Evolutionary conservation across 1,139 yeast genomes (phyloP).

Genomic region (Candida tunisiensis): DNA sequence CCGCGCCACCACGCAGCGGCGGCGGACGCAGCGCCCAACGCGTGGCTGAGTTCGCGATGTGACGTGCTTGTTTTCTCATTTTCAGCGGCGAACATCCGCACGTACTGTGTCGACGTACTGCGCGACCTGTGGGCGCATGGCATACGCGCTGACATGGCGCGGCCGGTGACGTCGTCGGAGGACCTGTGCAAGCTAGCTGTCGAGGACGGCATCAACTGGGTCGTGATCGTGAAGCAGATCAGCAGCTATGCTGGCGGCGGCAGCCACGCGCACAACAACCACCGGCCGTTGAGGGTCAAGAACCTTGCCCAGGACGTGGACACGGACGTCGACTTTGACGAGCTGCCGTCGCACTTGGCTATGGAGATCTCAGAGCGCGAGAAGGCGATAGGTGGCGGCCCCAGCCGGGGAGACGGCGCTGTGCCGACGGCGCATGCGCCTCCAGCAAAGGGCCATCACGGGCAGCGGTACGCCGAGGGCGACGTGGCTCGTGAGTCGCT

Average conservation of each 20-base stretch:
- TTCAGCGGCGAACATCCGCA: conserved; percentile 26
- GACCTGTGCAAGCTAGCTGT: conserved; percentile 51
- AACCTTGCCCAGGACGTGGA: conserved; percentile 45
- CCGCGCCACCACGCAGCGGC: conserved; percentile 11
- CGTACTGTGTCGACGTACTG: conserved; percentile 46
- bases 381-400: conserved; percentile 1
- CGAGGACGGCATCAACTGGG: conserved; percentile 56
- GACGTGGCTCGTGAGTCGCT: conserved; percentile 1
- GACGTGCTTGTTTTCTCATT: conserved; percentile 67
- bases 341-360: conserved; percentile 34
- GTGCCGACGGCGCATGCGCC: neutral
- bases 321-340: conserved; percentile 52
- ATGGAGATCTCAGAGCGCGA: conserved; percentile 23
- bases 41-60: conserved; percentile 30
- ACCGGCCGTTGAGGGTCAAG: conserved; percentile 60
- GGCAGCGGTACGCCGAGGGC: neutral
- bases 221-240: conserved; percentile 56
- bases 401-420: neutral
- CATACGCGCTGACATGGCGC: conserved; percentile 54
- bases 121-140: conserved; percentile 51
- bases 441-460: too few species aligned
- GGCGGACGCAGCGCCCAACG: conserved; percentile 3
- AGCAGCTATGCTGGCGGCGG: conserved; percentile 17
- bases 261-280: conserved; percentile 25
- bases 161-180: conserved; percentile 37